A percentile compares a stretch with the other conserved stretches of the same genome.
These are phyloP conservation scores for Hamamelis virginiana DNA, from an alignment of 164 flowering plant genomes.

Conservation along the genomic window DNA sequence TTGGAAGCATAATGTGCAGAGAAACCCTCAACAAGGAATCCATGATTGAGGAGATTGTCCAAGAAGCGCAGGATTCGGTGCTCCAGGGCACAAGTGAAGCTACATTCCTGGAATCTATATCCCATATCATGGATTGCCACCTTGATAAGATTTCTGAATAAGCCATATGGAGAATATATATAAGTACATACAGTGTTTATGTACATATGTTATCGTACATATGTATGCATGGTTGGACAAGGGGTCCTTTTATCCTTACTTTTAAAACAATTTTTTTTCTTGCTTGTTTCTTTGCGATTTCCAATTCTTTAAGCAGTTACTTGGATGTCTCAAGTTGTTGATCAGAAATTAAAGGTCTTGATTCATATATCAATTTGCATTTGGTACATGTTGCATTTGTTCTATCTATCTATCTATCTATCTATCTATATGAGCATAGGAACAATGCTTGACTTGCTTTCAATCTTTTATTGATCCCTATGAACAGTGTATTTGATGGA, in stretches of 20 bases:
- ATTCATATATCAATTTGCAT: too few relatives aligned
- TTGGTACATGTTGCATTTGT: too few relatives aligned
- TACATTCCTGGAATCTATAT: constrained; percentile 42
- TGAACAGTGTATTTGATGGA: too few relatives aligned
- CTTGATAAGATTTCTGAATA: constrained; percentile 30
- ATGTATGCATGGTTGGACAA: constrained; percentile 12
- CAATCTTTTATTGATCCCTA: too few relatives aligned
- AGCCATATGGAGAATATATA: neutral
- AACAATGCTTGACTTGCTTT: too few relatives aligned
- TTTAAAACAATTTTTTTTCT: too few relatives aligned
- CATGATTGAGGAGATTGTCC: constrained; percentile 46
- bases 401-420: too few relatives aligned
- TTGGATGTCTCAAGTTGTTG: too few relatives aligned
- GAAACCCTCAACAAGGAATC: constrained; percentile 45
- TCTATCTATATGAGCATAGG: too few relatives aligned
- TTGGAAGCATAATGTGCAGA: constrained; percentile 63
- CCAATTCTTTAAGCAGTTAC: too few relatives aligned
- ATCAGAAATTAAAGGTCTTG: too few relatives aligned
- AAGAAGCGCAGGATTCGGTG: constrained; percentile 41
- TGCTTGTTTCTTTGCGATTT: too few relatives aligned
- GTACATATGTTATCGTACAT: constrained; percentile 8
- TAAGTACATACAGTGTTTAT: neutral
- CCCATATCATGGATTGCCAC: constrained; percentile 45
- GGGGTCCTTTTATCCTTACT: neutral
- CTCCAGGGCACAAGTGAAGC: constrained; percentile 46